Evolutionary conservation across 2,329 filamentous ascomycete genomes (phyloP).

Genomic region (Ceratocystis huliohia): DNA sequence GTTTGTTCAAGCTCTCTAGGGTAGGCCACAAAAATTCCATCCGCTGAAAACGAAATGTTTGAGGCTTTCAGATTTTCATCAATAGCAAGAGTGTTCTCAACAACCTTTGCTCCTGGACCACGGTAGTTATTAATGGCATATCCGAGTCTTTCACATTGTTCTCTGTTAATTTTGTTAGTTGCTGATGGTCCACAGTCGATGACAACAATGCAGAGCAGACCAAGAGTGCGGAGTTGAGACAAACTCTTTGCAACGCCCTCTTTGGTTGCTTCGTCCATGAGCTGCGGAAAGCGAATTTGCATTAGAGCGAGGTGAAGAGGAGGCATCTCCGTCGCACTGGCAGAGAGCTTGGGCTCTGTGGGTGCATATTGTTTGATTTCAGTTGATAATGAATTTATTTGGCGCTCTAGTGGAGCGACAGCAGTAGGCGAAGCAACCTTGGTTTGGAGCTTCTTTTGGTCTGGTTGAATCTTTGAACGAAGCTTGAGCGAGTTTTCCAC

Average conservation of each 20-base stretch:
- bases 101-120: slow-evolving; percentile 52
- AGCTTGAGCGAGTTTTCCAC: slow-evolving; percentile 14
- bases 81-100: slow-evolving; percentile 37
- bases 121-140: slow-evolving; percentile 59
- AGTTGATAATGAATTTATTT: not conserved
- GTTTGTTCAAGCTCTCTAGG: slow-evolving; percentile 16
- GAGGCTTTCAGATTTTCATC: not conserved
- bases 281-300: slow-evolving; percentile 65
- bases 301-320: slow-evolving; percentile 61
- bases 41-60: not conserved
- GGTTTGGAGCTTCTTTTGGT: slow-evolving; percentile 17
- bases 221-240: slow-evolving; percentile 68
- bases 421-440: slow-evolving; percentile 17
- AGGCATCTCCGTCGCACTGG: slow-evolving; percentile 21
- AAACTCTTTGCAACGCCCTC: slow-evolving; percentile 70
- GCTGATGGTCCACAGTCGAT: slow-evolving; percentile 52
- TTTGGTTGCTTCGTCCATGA: slow-evolving; percentile 54
- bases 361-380: slow-evolving; percentile 9
- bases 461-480: not conserved
- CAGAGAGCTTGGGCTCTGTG: slow-evolving; percentile 20
- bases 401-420: not conserved
- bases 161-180: slow-evolving; percentile 33
- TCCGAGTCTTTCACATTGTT: slow-evolving; percentile 62
- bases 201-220: slow-evolving; percentile 70
- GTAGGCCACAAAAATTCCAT: slow-evolving; percentile 16